A percentile compares a stretch with the other conserved stretches of the same genome.
Evolutionary conservation across 805 yeast species (phyloP).

Genomic region (Lipomyces yamadae): DNA sequence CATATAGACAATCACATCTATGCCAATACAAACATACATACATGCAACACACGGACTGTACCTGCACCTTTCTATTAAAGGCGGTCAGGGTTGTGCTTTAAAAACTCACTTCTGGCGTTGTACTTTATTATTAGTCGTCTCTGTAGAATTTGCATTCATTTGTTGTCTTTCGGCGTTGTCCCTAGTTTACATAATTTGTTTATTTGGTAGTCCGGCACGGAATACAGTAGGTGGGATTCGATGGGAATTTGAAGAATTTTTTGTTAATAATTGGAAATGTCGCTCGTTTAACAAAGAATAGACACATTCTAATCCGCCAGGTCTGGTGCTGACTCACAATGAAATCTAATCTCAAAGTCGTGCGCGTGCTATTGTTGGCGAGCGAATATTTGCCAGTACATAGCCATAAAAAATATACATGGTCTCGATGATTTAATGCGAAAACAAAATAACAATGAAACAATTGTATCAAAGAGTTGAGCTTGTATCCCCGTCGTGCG

Average conservation of each 20-base stretch:
- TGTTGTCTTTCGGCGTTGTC: slow-evolving; percentile 3
- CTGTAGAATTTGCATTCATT: not conserved
- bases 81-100: not conserved
- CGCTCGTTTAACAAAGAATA: not conserved
- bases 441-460: not conserved
- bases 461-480: not conserved
- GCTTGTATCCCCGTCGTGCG: not conserved
- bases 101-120: not conserved
- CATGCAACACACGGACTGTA: not conserved
- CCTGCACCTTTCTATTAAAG: not conserved
- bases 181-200: not conserved
- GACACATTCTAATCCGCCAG: not conserved
- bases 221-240: not conserved
- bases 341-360: not conserved
- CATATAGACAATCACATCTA: no score
- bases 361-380: not conserved
- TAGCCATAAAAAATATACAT: not conserved
- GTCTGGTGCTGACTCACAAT: not conserved
- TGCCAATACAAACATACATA: not conserved
- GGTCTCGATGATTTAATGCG: no score
- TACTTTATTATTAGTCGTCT: not conserved
- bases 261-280: not conserved
- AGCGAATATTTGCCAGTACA: not conserved
- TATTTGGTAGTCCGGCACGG: not conserved
- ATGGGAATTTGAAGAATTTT: not conserved